A percentile compares a stretch with the other conserved stretches of the same genome.
phyloP scores from a whole-genome alignment of 73 alveolate species.

The Diophrys appendiculata region DNA sequence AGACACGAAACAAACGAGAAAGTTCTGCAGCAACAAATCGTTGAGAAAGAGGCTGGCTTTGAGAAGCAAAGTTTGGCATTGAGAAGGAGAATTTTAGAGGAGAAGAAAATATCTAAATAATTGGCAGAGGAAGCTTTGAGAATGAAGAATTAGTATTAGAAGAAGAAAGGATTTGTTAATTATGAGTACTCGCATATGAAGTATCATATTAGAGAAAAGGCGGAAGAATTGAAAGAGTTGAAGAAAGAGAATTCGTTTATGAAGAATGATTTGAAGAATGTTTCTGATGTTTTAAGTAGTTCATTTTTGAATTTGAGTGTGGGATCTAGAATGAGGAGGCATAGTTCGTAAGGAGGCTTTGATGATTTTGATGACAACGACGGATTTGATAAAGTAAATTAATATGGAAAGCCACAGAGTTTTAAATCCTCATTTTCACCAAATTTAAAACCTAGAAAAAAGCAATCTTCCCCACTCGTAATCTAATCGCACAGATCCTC shows the following conservation, averaged over 20 bases:
- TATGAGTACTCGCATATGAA: neutral
- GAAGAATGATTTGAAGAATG: neutral
- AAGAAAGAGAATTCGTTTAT: neutral
- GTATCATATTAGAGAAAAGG: neutral
- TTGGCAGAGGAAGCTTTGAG: neutral
- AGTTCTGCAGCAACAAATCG: neutral
- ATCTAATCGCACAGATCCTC: too few relatives aligned
- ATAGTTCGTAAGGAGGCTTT: neutral
- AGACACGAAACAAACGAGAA: neutral
- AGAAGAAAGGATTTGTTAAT: slow-evolving; percentile 1
- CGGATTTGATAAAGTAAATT: neutral
- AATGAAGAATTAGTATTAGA: neutral
- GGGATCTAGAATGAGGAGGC: neutral
- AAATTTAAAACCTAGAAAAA: too few relatives aligned
- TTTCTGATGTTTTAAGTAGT: too few relatives aligned
- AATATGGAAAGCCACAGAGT: neutral
- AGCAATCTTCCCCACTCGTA: too few relatives aligned
- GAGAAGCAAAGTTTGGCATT: neutral
- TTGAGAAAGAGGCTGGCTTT: neutral
- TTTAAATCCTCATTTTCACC: too few relatives aligned
- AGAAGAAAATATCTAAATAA: too few relatives aligned
- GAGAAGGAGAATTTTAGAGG: neutral
- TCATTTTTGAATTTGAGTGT: neutral
- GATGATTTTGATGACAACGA: neutral
- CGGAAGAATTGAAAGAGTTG: neutral